phyloP scores from a whole-genome alignment of 257 asterid species.

The Solanum medicagineum region DNA sequence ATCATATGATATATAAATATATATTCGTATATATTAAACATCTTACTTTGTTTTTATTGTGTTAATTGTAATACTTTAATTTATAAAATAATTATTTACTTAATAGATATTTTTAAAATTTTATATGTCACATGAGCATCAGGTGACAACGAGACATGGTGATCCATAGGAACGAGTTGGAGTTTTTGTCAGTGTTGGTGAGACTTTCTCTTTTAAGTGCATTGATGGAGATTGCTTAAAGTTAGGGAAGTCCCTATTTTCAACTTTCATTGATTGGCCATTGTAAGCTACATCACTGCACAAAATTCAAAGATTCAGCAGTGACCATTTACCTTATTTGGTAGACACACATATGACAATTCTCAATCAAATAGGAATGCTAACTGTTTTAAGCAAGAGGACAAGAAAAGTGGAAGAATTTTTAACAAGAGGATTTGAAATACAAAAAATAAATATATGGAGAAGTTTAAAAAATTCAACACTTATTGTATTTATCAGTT shows the following conservation, averaged over 20 bases:
- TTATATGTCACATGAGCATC: neutral
- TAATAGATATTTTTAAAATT: fast-evolving
- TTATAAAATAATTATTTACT: neutral
- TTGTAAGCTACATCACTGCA: neutral
- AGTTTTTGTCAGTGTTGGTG: neutral
- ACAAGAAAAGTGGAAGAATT: neutral
- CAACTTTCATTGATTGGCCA: neutral
- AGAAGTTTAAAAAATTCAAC: neutral
- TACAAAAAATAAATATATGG: no score
- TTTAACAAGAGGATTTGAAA: neutral
- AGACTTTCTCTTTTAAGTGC: neutral
- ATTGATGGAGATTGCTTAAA: neutral
- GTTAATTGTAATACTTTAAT: neutral
- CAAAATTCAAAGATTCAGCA: neutral
- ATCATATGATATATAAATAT: neutral
- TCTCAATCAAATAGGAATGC: neutral
- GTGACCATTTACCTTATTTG: neutral
- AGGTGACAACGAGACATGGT: no score
- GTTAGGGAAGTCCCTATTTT: neutral
- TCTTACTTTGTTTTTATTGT: neutral
- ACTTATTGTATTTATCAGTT: no score
- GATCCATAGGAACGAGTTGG: fast-evolving
- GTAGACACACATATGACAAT: neutral
- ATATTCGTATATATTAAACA: no score
- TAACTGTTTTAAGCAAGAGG: neutral